A percentile compares a stretch with the other conserved stretches of the same genome.
These are phyloP conservation scores for Thermochaetoides dissita DNA, from an alignment of 2,329 filamentous ascomycete species.

Conservation along the genomic window DNA sequence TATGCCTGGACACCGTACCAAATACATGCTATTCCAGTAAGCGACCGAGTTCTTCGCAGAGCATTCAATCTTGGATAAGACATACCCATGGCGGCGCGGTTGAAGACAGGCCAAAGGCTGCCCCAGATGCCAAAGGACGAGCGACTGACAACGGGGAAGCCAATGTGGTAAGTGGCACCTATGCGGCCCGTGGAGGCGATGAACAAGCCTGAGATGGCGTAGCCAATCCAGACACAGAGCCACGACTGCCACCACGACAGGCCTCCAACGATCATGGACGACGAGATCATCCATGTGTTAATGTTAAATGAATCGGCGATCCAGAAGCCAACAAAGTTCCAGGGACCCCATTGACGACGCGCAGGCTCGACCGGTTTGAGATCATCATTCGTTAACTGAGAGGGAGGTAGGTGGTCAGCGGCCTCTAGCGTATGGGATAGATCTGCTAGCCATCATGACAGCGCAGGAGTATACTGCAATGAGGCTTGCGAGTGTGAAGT, in stretches of 20 bases:
- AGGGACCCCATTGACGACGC: slow-evolving; percentile 68
- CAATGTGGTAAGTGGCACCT: slow-evolving; percentile 76
- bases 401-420: slow-evolving; percentile 7
- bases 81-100: slow-evolving; percentile 64
- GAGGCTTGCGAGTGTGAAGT: not conserved
- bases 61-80: not conserved
- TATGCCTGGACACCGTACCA: slow-evolving; percentile 64
- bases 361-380: slow-evolving; percentile 67
- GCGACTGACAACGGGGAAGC: slow-evolving; percentile 68
- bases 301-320: slow-evolving; percentile 77
- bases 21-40: slow-evolving; percentile 44
- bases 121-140: slow-evolving; percentile 84
- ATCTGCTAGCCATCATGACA: too few species aligned
- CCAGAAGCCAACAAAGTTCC: slow-evolving; percentile 86
- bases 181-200: slow-evolving; percentile 68
- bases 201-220: slow-evolving; percentile 62
- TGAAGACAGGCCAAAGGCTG: slow-evolving; percentile 75
- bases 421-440: not conserved
- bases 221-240: slow-evolving; percentile 80
- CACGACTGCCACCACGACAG: slow-evolving; percentile 87
- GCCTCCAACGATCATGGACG: slow-evolving; percentile 62
- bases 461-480: too few species aligned
- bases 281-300: slow-evolving; percentile 90
- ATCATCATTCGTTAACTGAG: slow-evolving; percentile 64
- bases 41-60: slow-evolving; percentile 13